Conservation (phyloP, 805 yeast species). For the Candida jianshihensis region DNA sequence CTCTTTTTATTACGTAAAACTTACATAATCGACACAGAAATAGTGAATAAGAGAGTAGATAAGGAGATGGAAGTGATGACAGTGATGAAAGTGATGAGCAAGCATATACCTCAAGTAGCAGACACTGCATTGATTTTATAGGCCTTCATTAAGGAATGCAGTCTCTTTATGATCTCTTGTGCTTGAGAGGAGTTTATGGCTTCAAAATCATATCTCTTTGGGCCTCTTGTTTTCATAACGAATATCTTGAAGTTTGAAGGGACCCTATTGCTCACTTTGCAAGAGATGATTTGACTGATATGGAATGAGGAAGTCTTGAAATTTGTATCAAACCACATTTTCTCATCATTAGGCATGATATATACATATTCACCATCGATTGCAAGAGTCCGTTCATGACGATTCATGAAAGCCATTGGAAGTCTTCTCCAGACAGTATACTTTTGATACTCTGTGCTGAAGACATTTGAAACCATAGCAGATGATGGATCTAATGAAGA, state of each 20-base stretch:
- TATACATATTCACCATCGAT: slow-evolving; percentile 94
- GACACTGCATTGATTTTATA: slow-evolving; percentile 35
- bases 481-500: slow-evolving; percentile 19
- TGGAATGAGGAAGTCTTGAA: slow-evolving; percentile 85
- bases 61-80: too few relatives aligned
- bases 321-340: slow-evolving; percentile 56
- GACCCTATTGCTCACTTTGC: slow-evolving; percentile 71
- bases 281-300: slow-evolving; percentile 63
- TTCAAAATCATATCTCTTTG: slow-evolving; percentile 83
- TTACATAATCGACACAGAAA: too few relatives aligned
- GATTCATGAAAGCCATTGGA: slow-evolving; percentile 71
- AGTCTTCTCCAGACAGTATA: slow-evolving; percentile 88
- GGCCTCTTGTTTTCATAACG: slow-evolving; percentile 57
- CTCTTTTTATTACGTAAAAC: background rate
- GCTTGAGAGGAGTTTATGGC: slow-evolving; percentile 57
- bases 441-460: slow-evolving; percentile 50
- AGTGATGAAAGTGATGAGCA: too few relatives aligned
- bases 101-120: background rate
- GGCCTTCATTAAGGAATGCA: slow-evolving; percentile 50
- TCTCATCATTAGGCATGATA: slow-evolving; percentile 78
- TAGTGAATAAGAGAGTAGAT: too few relatives aligned
- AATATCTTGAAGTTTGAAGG: slow-evolving; percentile 79
- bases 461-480: slow-evolving; percentile 14
- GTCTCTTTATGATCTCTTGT: slow-evolving; percentile 67
- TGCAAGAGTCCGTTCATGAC: slow-evolving; percentile 77